Percentiles rank a stretch among this genome's conserved stretches.
Evolutionary conservation across 1,284 basidiomycete genomes (phyloP).

Genomic region (Fomitopsis palustris): DNA sequence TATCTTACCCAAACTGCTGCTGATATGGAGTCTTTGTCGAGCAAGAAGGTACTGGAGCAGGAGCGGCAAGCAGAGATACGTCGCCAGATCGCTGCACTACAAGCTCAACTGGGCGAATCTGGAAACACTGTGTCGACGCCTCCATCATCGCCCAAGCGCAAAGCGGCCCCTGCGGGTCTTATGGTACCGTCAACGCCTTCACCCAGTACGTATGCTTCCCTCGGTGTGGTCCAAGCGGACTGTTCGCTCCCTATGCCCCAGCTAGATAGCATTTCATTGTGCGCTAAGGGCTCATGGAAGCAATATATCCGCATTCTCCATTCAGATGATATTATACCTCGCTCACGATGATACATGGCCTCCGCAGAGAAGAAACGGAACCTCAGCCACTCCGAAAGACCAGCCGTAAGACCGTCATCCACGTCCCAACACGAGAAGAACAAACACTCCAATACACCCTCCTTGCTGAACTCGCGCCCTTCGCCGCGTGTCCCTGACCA

Average conservation of each 20-base stretch:
- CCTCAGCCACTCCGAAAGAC: constrained; percentile 2
- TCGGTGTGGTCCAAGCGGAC: neutral
- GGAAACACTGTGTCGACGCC: constrained; percentile 13
- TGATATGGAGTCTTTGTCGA: constrained; percentile 10
- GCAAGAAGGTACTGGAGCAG: constrained; percentile 3
- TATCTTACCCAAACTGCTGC: neutral
- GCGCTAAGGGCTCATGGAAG: too few species aligned
- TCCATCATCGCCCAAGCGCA: constrained; percentile 47
- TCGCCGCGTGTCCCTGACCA: neutral
- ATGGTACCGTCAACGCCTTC: constrained; percentile 69
- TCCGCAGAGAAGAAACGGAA: constrained; percentile 11
- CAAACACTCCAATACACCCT: neutral
- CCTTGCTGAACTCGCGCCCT: too few species aligned
- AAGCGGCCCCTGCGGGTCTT: constrained; percentile 36
- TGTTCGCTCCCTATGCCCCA: too few species aligned
- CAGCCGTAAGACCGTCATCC: neutral
- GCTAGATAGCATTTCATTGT: too few species aligned
- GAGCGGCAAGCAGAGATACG: constrained; percentile 35
- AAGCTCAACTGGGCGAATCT: constrained; percentile 38
- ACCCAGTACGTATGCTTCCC: constrained; percentile 47
- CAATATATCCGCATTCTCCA: too few species aligned
- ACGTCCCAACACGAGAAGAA: neutral
- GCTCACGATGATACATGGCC: neutral
- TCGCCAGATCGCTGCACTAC: constrained; percentile 38
- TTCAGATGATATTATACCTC: neutral